These are phyloP conservation scores for Hordeum marinum DNA, from an alignment of 176 grass and related monocot genomes.

Conservation along the genomic window DNA sequence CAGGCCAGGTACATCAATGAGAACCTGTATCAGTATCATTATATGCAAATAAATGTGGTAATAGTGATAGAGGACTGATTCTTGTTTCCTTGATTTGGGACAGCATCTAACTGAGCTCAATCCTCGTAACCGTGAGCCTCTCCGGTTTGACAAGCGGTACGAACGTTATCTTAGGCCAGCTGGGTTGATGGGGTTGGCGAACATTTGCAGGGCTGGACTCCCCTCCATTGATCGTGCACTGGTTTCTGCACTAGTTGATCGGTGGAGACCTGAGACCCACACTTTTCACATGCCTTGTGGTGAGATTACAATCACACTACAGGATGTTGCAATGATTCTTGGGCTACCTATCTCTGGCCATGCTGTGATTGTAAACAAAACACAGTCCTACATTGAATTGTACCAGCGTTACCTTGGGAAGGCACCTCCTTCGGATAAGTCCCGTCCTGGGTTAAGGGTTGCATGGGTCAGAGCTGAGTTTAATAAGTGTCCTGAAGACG, in stretches of 20 bases:
- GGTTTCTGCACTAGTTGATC: slow-evolving; percentile 34
- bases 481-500: slow-evolving; percentile 33
- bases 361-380: slow-evolving; percentile 23
- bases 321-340: slow-evolving; percentile 46
- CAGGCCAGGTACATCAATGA: slow-evolving; percentile 27
- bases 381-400: slow-evolving; percentile 18
- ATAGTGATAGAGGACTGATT: not conserved
- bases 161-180: slow-evolving; percentile 29
- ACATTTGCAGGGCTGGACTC: slow-evolving; percentile 28
- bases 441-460: slow-evolving; percentile 31
- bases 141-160: slow-evolving; percentile 32
- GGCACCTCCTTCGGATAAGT: not conserved
- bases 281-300: slow-evolving; percentile 46
- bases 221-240: slow-evolving; percentile 43
- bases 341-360: slow-evolving; percentile 28
- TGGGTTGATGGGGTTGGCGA: slow-evolving; percentile 32
- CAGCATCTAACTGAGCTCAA: slow-evolving; percentile 34
- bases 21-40: not conserved
- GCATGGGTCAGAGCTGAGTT: slow-evolving; percentile 38
- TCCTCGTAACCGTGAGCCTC: slow-evolving; percentile 30
- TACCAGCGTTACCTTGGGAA: slow-evolving; percentile 33
- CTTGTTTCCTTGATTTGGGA: not conserved
- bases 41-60: not conserved
- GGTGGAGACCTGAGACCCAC: slow-evolving; percentile 37
- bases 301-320: slow-evolving; percentile 40